Base-by-base conservation (phyloP, 345 rosid species). In the Salix arbutifolia region DNA sequence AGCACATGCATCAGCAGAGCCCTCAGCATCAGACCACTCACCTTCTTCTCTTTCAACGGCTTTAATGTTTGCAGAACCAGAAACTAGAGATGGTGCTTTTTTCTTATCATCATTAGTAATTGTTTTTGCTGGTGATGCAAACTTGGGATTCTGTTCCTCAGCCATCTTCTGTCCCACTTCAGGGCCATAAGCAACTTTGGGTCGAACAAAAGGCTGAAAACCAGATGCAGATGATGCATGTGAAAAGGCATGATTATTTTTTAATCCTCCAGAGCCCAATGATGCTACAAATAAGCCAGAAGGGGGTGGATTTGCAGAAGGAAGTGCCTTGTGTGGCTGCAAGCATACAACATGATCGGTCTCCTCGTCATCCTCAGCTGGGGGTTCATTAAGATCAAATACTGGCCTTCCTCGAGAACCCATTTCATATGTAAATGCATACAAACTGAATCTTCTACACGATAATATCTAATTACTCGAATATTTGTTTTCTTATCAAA, bases 371-470 rank as follows among this genome's bases (percentile, higher is more conserved):
- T 91, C 94, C 72, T 90, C 94, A 25, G 86, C 81, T 25, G 99
- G 98, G 78, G 91, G 94, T 84, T 96, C 99, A 85, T 96, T 96
- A 89, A 96, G 98, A 90, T 96, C 99, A 91, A 96, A 94, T 78
- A 94, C 78, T 64, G 82, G 83, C 89, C 85, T 91, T 85, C 97
- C 95, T 80, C 90, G 86, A 74, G 95, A 90, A 80, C 94, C 94
- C 99, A 96, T 96, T 83, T 91, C 91, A 86, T 88, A 81, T 75
- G 89, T 82, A 85, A 82, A 85, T 85, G 90, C 95, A 91, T 96
- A 86, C 89, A 91, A 90, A 80, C 84, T 72, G 81, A 70, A 31
- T 60, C 37, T 30, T 42, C 67, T 11, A 74, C 65, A 25, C 25
- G 31, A 70, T 17, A 52, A 52, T 30, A 56, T 42, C 42, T 66